A percentile compares a stretch with the other conserved stretches of the same genome.
These are phyloP conservation scores for Entomophthora muscae DNA, from an alignment of 371 early-diverging fungal genomes.

Conservation along the genomic window DNA sequence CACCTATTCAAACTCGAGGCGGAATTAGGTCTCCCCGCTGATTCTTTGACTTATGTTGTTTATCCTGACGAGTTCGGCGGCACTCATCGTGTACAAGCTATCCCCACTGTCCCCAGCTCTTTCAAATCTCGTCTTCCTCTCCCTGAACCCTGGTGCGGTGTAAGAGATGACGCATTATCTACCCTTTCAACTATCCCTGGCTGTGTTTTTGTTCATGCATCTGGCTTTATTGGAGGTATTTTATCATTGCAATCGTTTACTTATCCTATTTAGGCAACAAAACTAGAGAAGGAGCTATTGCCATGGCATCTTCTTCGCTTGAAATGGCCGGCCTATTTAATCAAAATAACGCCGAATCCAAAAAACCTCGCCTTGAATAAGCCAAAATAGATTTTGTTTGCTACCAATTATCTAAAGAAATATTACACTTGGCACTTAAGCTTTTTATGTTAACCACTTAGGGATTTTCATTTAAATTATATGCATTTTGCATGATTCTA, in stretches of 20 bases:
- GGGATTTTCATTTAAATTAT: too few species aligned
- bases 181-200: slow-evolving; percentile 55
- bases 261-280: slow-evolving; percentile 28
- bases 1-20: slow-evolving; percentile 58
- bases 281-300: slow-evolving; percentile 47
- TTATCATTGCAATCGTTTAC: slow-evolving; percentile 13
- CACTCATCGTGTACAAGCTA: slow-evolving; percentile 63
- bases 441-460: too few species aligned
- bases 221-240: slow-evolving; percentile 78
- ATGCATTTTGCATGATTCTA: too few species aligned
- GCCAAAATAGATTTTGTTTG: too few species aligned
- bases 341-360: not conserved
- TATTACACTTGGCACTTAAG: too few species aligned
- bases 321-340: not conserved
- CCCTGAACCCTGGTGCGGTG: slow-evolving; percentile 90
- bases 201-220: slow-evolving; percentile 89
- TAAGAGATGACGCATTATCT: slow-evolving; percentile 73
- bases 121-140: slow-evolving; percentile 81
- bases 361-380: not conserved
- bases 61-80: slow-evolving; percentile 54
- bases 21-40: slow-evolving; percentile 24
- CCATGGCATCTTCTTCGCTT: slow-evolving; percentile 23
- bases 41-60: slow-evolving; percentile 44
- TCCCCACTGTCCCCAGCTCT: slow-evolving; percentile 53
- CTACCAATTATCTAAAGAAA: too few species aligned